Percentiles rank a stretch among this genome's conserved stretches.
Conservation (phyloP, 139 green algal species). For the Zygnema cylindricum region DNA sequence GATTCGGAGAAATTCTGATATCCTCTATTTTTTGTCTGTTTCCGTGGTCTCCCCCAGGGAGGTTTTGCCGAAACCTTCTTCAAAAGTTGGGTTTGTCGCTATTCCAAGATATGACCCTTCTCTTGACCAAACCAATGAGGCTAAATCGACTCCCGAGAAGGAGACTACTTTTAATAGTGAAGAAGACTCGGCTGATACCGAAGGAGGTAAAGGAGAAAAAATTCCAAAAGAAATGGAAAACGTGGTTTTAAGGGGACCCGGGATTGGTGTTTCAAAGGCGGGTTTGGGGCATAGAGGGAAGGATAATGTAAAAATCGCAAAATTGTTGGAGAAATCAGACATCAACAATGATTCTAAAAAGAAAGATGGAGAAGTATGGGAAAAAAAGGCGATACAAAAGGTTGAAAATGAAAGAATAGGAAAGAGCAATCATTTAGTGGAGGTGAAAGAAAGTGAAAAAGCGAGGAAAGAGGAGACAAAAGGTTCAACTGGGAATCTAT, state of each 20-base stretch:
- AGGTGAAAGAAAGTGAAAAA: neutral
- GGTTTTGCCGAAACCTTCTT: neutral
- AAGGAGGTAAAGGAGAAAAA: too few relatives aligned
- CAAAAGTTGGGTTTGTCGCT: slow-evolving; percentile 3
- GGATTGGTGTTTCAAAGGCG: too few relatives aligned
- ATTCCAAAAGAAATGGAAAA: too few relatives aligned
- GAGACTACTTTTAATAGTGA: neutral
- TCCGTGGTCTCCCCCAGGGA: slow-evolving; percentile 13
- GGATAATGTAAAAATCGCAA: too few relatives aligned
- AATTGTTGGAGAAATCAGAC: too few relatives aligned
- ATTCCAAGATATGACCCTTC: neutral
- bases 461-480: slow-evolving; percentile 23
- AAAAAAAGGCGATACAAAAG: neutral
- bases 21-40: neutral
- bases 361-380: neutral
- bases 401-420: slow-evolving; percentile 13
- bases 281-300: neutral
- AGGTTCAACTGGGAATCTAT: slow-evolving; percentile 19
- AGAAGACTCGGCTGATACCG: too few relatives aligned
- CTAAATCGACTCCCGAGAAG: neutral
- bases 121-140: neutral
- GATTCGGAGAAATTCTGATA: neutral
- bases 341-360: too few relatives aligned
- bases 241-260: too few relatives aligned
- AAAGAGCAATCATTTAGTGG: neutral